phyloP scores from a whole-genome alignment of 352 stramenopile species.

The Globisporangium nagaii region DNA sequence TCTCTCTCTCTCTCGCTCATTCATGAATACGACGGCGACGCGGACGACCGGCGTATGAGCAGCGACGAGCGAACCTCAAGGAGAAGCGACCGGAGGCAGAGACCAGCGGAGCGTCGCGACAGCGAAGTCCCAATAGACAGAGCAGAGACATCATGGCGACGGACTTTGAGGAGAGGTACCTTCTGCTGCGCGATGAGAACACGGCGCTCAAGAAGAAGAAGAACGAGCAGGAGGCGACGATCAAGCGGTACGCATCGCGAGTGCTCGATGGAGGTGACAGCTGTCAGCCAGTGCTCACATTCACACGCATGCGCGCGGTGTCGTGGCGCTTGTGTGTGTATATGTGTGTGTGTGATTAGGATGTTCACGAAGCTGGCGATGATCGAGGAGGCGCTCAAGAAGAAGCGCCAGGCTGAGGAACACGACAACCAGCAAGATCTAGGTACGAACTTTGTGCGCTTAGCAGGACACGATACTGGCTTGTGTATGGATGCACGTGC shows the following conservation, averaged over 20 bases:
- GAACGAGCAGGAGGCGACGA: constrained; percentile 88
- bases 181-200: constrained; percentile 82
- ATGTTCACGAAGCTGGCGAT: constrained; percentile 89
- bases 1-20: too few relatives aligned
- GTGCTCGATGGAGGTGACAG: neutral
- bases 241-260: constrained; percentile 53
- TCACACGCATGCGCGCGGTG: neutral
- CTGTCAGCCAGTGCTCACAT: too few relatives aligned
- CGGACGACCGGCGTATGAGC: neutral
- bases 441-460: constrained; percentile 17
- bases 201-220: constrained; percentile 86
- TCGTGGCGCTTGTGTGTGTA: neutral
- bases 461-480: neutral
- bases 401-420: constrained; percentile 43
- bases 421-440: constrained; percentile 58
- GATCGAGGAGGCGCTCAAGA: constrained; percentile 82
- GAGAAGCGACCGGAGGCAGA: neutral
- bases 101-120: too few relatives aligned
- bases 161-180: constrained; percentile 83
- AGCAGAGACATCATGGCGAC: constrained; percentile 26
- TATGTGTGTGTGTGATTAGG: constrained; percentile 16
- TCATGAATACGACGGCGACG: neutral
- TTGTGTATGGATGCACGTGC: neutral
- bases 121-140: neutral
- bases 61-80: neutral